Base-by-base conservation (phyloP, 192 early-diverging fungal genomes). In the Coemansia sp. region DNA sequence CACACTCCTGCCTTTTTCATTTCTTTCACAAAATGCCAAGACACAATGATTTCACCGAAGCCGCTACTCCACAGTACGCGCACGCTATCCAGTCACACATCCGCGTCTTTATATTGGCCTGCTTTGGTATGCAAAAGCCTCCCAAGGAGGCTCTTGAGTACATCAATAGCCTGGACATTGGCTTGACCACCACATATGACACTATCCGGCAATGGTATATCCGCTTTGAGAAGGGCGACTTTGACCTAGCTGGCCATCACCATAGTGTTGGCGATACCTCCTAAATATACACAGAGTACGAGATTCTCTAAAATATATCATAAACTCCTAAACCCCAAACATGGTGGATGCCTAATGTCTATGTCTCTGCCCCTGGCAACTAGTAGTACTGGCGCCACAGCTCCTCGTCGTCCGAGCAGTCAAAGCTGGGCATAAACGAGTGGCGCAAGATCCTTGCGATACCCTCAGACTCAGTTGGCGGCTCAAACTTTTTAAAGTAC, bases 361-460 rank as follows among this genome's bases (percentile, higher is more conserved):
- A 6, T n/a, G 9, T 10, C 41, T 43, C 6, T 43, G 41, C 6
- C 3, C 6, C 16, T 43, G 13, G 41, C n/a, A n/a, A 12, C 36
- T 61, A 82, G 34, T 66, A 68, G 62, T 68, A 76, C 62, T 73
- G 74, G 68, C 63, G 23, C 79, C 74, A 82, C 2, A 82, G 50
- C 18, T 26, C 52, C 38, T 82, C 62, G 34, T 82, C 74, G 7
- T 45, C 37, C 3, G 64, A 34, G 10, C 62, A 60, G 34, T 61
- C 56, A 48, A 82, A 82, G 9, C 1, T 37, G 6, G 79, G 74
- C 10, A 71, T 21, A 61, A 82, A 82, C 12, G 61, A 31, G 53
- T 76, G 68, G 16, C 38, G 35, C 23, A 76, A 37, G 1, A 82
- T 35, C 12, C 18, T 59, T 0, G 67, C 33, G 23, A 82, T 70